Percentiles rank a stretch among this genome's conserved stretches.
Evolutionary conservation across 495 filamentous ascomycete species (phyloP).

Genomic region (Neurospora pannonica): DNA sequence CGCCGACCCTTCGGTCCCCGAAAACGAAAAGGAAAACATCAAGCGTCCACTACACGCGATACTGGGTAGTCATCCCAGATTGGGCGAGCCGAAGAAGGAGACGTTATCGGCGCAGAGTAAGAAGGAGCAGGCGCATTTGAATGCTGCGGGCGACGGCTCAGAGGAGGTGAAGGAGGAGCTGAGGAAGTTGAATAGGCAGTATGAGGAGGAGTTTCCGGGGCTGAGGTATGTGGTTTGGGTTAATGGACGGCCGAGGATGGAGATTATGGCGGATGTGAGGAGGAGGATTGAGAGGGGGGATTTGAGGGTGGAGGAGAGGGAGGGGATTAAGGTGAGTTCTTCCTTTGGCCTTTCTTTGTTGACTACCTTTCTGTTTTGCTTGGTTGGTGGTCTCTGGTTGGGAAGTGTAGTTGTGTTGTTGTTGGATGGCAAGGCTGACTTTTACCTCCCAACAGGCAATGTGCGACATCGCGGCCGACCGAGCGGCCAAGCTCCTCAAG

Average conservation of each 20-base stretch:
- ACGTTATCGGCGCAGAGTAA: constrained; percentile 56
- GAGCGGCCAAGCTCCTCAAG: constrained; percentile 32
- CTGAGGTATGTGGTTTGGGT: constrained; percentile 90
- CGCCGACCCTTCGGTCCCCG: constrained; percentile 1
- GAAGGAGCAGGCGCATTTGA: constrained; percentile 71
- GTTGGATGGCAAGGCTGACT: not conserved
- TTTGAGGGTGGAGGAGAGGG: constrained; percentile 55
- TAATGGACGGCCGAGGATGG: constrained; percentile 62
- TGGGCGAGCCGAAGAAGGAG: constrained; percentile 63
- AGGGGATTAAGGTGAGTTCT: constrained; percentile 68
- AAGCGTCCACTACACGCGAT: constrained; percentile 44
- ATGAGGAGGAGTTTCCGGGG: constrained; percentile 75
- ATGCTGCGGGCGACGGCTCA: constrained; percentile 10
- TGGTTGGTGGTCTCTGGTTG: too few species aligned
- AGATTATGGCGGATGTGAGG: constrained; percentile 81
- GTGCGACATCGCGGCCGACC: constrained; percentile 41
- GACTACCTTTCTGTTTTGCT: too few species aligned
- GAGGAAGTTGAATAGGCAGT: constrained; percentile 61
- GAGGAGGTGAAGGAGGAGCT: constrained; percentile 48
- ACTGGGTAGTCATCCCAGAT: constrained; percentile 75
- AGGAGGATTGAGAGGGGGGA: constrained; percentile 62
- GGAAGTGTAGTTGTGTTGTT: too few species aligned
- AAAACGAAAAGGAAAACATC: not conserved
- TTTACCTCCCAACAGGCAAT: constrained; percentile 27
- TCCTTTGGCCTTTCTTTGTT: too few species aligned